These are phyloP conservation scores for Vitis hybrid DNA, from an alignment of 177 flowering plant genomes.

Conservation along the genomic window DNA sequence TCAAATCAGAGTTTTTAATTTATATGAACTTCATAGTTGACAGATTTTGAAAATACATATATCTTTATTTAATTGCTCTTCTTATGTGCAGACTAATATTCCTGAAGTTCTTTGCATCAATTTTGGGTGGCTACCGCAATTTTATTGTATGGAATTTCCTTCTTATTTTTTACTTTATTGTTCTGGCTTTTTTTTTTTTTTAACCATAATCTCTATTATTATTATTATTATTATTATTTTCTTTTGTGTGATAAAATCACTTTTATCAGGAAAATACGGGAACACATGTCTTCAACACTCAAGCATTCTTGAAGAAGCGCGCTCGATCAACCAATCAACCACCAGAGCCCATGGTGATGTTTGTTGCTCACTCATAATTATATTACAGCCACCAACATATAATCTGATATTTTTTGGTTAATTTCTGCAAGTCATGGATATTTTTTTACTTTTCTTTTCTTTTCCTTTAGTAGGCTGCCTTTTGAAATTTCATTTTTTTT, in stretches of 20 bases:
- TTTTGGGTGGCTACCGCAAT: constrained; percentile 96
- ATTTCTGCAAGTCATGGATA: not conserved
- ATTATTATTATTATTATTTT: not conserved
- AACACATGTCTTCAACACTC: constrained; percentile 70
- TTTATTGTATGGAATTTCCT: constrained; percentile 60
- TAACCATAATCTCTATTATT: not conserved
- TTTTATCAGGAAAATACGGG: constrained; percentile 74
- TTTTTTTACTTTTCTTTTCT: not conserved
- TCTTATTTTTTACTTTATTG: not conserved
- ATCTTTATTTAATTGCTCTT: not conserved
- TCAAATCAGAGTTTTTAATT: too few relatives aligned
- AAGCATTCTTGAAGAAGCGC: constrained; percentile 95
- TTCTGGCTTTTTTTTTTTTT: too few relatives aligned
- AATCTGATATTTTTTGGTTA: not conserved
- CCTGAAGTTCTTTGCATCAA: constrained; percentile 84
- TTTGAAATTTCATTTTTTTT: not conserved
- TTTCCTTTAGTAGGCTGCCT: not conserved
- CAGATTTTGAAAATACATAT: not conserved
- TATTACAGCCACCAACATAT: not conserved
- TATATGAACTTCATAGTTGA: not conserved
- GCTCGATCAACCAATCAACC: constrained; percentile 88
- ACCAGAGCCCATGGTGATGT: constrained; percentile 81
- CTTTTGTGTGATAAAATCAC: not conserved
- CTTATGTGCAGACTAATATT: constrained; percentile 79
- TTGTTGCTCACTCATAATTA: constrained; percentile 3